Base-by-base conservation (phyloP, 192 early-diverging fungal species). In the Allomyces macrogynus region DNA sequence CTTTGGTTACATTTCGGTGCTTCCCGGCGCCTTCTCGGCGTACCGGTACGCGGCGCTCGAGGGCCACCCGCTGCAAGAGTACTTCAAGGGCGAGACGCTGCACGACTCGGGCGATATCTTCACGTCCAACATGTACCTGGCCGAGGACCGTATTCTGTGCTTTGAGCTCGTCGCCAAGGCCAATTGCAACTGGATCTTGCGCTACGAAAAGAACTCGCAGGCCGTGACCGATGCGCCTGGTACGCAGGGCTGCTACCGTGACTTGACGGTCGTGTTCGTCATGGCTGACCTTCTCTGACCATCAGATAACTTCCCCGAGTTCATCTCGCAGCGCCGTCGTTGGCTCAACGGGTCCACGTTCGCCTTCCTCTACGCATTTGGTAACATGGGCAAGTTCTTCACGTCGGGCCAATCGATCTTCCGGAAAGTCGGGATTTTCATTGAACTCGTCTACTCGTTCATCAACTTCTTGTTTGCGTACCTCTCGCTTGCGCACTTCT, bases 341-440 rank as follows among this genome's bases (percentile, higher is more conserved):
- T 98, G 95, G 95, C 83, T 89, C 65, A 95, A 95, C 75, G 93
- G 93, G 54, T 90, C 88, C 9, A 91, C 90, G 80, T 96, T 96
- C 75, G 93, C 93, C 4, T 82, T 83, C 32, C 80, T 96, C 62
- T 91, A 94, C 77, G 88, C 91, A 20, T 71, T 89, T 60, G 77
- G 76, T 11, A 82, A 93, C 74, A 90, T 81, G 76, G 79, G 77
- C 70, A 77, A 81, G 65, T 86, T 96, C 70, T 87, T 87, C 75
- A 72, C 81, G 61, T 85, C 86, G 9, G 83, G 83, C 60, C 93
- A 96, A 71, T 79, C 75, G 64, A 69, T 83, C 27, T 70, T 78
- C 57, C 82, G 89, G 43, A 90, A 90, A 65, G 24, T 87, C 44
- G 72, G 89, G 65, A 76, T 93, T 71, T 74, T 80, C 24, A 23